phyloP scores from a whole-genome alignment of 225 moss, liverwort and hornwort species.

The Ulota crispa region DNA sequence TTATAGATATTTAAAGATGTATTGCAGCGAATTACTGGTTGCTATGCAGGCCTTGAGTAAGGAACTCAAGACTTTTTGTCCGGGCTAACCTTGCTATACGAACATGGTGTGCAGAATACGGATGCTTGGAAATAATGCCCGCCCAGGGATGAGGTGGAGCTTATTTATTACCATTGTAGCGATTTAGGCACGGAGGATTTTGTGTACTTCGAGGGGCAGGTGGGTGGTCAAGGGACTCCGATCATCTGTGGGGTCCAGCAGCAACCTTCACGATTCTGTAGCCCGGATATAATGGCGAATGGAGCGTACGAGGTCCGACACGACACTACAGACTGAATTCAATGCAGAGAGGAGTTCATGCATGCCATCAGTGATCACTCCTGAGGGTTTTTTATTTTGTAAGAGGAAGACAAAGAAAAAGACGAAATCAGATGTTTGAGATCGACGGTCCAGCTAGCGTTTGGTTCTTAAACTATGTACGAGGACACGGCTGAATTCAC shows the following conservation, averaged over 20 bases:
- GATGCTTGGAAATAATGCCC: slow-evolving; percentile 39
- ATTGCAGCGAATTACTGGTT: not conserved
- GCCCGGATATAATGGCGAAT: slow-evolving; percentile 14
- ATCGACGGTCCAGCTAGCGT: not conserved
- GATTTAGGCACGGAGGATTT: slow-evolving; percentile 15
- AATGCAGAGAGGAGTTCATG: slow-evolving; percentile 11
- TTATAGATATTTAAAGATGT: not conserved
- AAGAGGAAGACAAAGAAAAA: slow-evolving; percentile 9
- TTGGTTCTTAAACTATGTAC: not conserved
- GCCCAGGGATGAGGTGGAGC: not conserved
- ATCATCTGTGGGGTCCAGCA: not conserved
- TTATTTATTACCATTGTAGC: not conserved
- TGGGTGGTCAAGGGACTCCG: not conserved
- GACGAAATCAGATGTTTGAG: not conserved
- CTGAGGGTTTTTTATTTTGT: not conserved
- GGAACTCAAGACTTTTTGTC: not conserved
- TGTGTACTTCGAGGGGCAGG: slow-evolving; percentile 24
- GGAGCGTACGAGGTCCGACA: slow-evolving; percentile 36
- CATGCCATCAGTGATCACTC: slow-evolving; percentile 17
- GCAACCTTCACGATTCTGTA: slow-evolving; percentile 14
- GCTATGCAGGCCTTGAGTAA: not conserved
- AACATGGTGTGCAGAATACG: slow-evolving; percentile 32
- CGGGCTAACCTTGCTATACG: not conserved
- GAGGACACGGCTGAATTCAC: not conserved
- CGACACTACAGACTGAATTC: slow-evolving; percentile 13